phyloP scores from a whole-genome alignment of 73 alveolate genomes.

The Paramecium sonneborni region DNA sequence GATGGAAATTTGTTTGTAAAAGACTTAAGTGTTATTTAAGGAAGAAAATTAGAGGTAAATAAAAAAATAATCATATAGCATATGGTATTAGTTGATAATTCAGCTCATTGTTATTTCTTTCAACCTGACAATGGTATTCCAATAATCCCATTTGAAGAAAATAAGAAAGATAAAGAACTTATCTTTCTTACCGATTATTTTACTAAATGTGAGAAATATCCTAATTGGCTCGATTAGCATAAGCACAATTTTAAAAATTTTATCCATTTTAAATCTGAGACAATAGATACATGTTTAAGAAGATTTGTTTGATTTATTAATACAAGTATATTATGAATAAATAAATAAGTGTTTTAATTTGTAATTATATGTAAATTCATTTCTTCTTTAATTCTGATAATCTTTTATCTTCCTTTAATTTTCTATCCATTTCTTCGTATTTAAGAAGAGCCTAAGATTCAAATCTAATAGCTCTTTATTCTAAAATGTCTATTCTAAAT shows the following conservation, averaged over 20 bases:
- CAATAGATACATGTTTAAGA: not conserved
- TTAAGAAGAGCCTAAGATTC: slow-evolving; percentile 63
- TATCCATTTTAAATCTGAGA: not conserved
- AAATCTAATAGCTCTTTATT: slow-evolving; percentile 68
- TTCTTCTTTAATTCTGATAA: slow-evolving; percentile 55
- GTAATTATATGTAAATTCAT: not conserved
- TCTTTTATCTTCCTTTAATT: slow-evolving; percentile 58
- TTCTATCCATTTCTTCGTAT: slow-evolving; percentile 67
- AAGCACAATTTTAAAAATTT: not conserved
- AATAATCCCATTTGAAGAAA: slow-evolving; percentile 76
- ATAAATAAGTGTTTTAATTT: not conserved
- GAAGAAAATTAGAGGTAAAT: not conserved
- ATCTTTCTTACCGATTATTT: slow-evolving; percentile 19
- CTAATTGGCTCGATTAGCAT: not conserved
- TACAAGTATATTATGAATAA: too few relatives aligned
- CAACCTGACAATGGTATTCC: slow-evolving; percentile 81
- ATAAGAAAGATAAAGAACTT: slow-evolving; percentile 70
- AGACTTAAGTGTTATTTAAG: slow-evolving; percentile 83
- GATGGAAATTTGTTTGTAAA: slow-evolving; percentile 78
- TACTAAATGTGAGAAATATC: not conserved
- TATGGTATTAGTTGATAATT: slow-evolving; percentile 45
- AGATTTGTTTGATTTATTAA: not conserved
- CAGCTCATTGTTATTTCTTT: slow-evolving; percentile 64
- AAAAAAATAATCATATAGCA: not conserved
- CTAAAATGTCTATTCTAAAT: slow-evolving; percentile 64